Base-by-base conservation (phyloP, 495 filamentous ascomycete species). In the Xylaria curta region DNA sequence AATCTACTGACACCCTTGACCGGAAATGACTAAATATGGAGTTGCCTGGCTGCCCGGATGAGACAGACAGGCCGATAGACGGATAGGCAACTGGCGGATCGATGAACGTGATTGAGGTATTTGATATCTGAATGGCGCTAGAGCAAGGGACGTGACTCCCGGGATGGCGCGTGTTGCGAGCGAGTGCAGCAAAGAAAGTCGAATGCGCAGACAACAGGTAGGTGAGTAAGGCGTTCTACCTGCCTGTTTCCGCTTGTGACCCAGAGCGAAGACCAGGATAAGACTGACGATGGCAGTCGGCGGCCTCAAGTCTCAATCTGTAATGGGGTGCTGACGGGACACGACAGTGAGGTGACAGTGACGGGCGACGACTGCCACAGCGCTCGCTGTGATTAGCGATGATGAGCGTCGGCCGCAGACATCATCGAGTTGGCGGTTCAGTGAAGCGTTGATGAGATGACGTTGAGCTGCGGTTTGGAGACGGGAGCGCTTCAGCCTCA, bases 401-500 rank as follows among this genome's bases (percentile, higher is more conserved):
- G 61, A 38, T 42, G 68, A 21, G 68, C 58, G 24, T 46, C 33
- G 60, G 56, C 53, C 38, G 47, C 68, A 70, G 68, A 28, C 68
- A 64, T 70, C 44, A 63, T 62, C n/a, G 31, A 56, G 21, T 38
- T 26, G 9, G 60, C 36, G 44, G 12, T 58, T 28, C 33, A 36
- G 33, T 56, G 65, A 56, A 56, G 36, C 24, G 51, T 42, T 31
- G 60, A 51, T 40, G 59, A n/a, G 31, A 36, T 36, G 59, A 54
- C 56, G 59, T 64, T 47, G 47, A 64, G 40, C 15, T 70, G 33
- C 4, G 49, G 47, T 47, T 13, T 12, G 17, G 42, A 15, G 17
- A 26, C n/a, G 47, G 46, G 44, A 54, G 36, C 36, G 13, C 68
- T 70, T 70, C 58, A 70, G 68, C 68, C 68, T 70, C 68, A 54